Base-by-base conservation (phyloP, 148 eudicot species). In the Nepenthes mirabilis region DNA sequence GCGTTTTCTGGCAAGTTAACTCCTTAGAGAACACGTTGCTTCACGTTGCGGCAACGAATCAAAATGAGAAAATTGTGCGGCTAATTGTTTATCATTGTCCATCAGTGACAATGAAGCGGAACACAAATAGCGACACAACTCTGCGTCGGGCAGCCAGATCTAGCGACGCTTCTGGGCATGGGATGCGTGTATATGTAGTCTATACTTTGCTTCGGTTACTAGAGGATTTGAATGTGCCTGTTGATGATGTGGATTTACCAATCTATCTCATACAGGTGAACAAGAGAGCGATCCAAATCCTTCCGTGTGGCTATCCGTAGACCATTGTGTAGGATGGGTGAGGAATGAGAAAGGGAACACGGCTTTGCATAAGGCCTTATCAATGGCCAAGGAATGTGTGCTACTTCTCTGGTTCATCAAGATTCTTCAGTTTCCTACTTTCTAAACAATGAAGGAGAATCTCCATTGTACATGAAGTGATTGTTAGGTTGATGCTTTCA, bases 291-390 rank as follows among this genome's bases (percentile, higher is more conserved):
- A 23, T 23, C 23, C 23, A 23, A 23, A 23, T 23, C 23, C 23
- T 23, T 23, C 23, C 23, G 23, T 23, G 23, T 23, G 23, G 23
- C 23, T 23, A 23, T 23, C 23, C 23, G 23, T 23, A 23, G 23
- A 23, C 23, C 23, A 23, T 23, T 23, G 23, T 23, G 23, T 23
- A 23, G 23, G 23, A 23, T 23, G 52, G 52, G 52, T 49, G 3
- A 49, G 13, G 14, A 49, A 49, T 11, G 52, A 62, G 14, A 52
- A 57, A 36, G 72, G 72, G 6, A 73, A 68, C 47, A 61, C 70
- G 33, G 59, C 73, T 2, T 63, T 74, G 63, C 78, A 74, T 14
- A 70, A 64, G 66, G 78, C 74, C 9, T 47, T 74, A 45, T 4
- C 14, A 32, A 43, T 45, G 56, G 35, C 8, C 74, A 74, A 47